Conservation (phyloP, 2,329 filamentous ascomycete genomes). For the Dryadomyces quercus-mongolicae region DNA sequence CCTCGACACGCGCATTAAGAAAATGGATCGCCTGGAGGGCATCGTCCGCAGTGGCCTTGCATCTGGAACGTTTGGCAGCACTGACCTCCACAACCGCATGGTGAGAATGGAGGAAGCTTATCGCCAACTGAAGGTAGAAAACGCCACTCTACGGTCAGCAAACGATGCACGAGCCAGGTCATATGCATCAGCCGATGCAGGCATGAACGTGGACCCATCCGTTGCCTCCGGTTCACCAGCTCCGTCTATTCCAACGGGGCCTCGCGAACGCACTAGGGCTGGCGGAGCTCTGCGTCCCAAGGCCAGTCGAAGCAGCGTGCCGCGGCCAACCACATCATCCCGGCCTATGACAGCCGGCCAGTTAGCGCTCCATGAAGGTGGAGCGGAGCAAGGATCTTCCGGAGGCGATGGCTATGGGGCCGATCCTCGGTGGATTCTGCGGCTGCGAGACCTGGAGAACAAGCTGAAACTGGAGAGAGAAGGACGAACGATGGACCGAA, state of each 20-base stretch:
- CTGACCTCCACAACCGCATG: constrained; percentile 31
- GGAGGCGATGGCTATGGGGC: constrained; percentile 11
- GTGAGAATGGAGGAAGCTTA: constrained; percentile 48
- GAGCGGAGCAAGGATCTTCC: background rate
- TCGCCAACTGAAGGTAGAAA: constrained; percentile 51
- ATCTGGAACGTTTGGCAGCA: constrained; percentile 28
- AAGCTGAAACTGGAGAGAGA: constrained; percentile 85
- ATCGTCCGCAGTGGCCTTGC: constrained; percentile 56
- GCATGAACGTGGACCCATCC: constrained; percentile 19
- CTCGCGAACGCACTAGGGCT: constrained; percentile 27
- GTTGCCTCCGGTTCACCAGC: constrained; percentile 33
- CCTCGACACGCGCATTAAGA: constrained; percentile 68
- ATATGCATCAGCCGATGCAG: constrained; percentile 24
- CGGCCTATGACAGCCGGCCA: constrained; percentile 15
- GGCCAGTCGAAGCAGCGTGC: constrained; percentile 10
- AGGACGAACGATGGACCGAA: constrained; percentile 70
- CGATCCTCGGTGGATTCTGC: constrained; percentile 72
- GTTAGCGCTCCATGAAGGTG: constrained; percentile 12
- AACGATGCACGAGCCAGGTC: constrained; percentile 44
- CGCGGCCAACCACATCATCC: constrained; percentile 11
- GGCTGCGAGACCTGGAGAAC: constrained; percentile 76
- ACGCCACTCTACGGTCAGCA: constrained; percentile 55
- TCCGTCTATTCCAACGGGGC: constrained; percentile 41
- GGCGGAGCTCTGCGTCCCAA: constrained; percentile 7
- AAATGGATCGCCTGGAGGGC: constrained; percentile 76